Percentiles rank a stretch among this genome's conserved stretches.
These are phyloP conservation scores for Dactylellina cionopaga DNA, from an alignment of 2,329 filamentous ascomycete species.

Conservation along the genomic window DNA sequence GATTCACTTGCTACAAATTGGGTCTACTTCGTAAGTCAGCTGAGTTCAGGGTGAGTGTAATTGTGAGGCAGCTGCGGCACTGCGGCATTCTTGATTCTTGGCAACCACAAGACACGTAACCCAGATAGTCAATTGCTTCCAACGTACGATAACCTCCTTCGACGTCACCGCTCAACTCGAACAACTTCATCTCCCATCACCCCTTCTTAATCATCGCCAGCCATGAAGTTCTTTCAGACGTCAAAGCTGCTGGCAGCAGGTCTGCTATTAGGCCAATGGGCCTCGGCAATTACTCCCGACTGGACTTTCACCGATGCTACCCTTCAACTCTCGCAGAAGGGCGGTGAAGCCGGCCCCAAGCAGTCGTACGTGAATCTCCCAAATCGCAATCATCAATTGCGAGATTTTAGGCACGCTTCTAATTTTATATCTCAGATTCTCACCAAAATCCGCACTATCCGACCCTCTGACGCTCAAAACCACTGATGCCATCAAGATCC, in stretches of 20 bases:
- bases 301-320: slow-evolving; percentile 45
- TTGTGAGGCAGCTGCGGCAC: not conserved
- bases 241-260: slow-evolving; percentile 45
- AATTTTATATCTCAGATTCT: slow-evolving; percentile 65
- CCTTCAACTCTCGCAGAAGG: slow-evolving; percentile 44
- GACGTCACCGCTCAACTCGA: slow-evolving; percentile 23
- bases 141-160: slow-evolving; percentile 4
- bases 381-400: slow-evolving; percentile 6
- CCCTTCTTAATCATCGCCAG: not conserved
- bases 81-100: slow-evolving; percentile 5
- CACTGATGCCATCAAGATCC: slow-evolving; percentile 80
- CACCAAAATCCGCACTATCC: slow-evolving; percentile 69
- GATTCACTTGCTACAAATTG: too few species aligned
- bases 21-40: too few species aligned
- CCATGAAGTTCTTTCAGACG: slow-evolving; percentile 32
- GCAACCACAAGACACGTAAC: slow-evolving; percentile 43
- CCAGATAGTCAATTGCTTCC: slow-evolving; percentile 8
- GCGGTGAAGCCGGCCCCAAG: slow-evolving; percentile 33
- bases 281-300: not conserved
- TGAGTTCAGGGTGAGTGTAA: not conserved
- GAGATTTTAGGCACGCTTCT: not conserved
- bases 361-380: slow-evolving; percentile 18
- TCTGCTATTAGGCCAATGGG: slow-evolving; percentile 45
- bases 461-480: slow-evolving; percentile 73
- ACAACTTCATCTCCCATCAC: slow-evolving; percentile 9